Base-by-base conservation (phyloP, 2,329 filamentous ascomycete species). In the Cladosporium oxysporum region DNA sequence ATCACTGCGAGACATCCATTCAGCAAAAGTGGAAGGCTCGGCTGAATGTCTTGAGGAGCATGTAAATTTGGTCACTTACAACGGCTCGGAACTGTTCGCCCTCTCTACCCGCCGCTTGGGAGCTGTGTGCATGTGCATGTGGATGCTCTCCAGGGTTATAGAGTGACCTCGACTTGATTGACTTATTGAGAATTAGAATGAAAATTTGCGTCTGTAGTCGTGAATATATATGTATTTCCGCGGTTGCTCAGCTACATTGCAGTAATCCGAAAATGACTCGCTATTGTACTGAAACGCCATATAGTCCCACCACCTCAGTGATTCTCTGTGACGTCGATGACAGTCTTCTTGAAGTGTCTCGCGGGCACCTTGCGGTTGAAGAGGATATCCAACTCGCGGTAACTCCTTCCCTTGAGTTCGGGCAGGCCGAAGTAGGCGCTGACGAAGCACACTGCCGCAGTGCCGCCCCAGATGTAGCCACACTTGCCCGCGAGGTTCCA, bases 401-500 rank as follows among this genome's bases (percentile, higher is more conserved):
- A 97, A 0, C 91, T 90, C 53, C 92, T 87, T 12, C 91, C 93
- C 5, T 82, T 82, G 0, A 92, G 92, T 76, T 97, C 92, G 0
- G 93, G 93, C 0, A 94, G 82, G 14, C 91, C 85, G 82, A 93
- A 93, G 75, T 88, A 94, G 0, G 90, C 90, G 79, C 93, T 96
- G n/a, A 95, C 80, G 73, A 93, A 88, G 80, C 91, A 95, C 63
- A 88, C 79, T 79, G 92, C 91, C 79, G 91, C 94, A 66, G 92
- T 88, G 0, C 89, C 91, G 18, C 87, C 89, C 91, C 92, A 92
- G 82, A 96, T 95, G 81, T 96, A 96, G 35, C 93, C 92, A 0
- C 92, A 87, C 72, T 86, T 95, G 79, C 94, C 95, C 66, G 87
- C 84, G 92, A 92, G 96, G 78, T 96, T 83, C 93, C 93, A 97